Evolutionary conservation across 2,329 filamentous ascomycete species (phyloP).

Genomic region (Geosmithia putterillii): DNA sequence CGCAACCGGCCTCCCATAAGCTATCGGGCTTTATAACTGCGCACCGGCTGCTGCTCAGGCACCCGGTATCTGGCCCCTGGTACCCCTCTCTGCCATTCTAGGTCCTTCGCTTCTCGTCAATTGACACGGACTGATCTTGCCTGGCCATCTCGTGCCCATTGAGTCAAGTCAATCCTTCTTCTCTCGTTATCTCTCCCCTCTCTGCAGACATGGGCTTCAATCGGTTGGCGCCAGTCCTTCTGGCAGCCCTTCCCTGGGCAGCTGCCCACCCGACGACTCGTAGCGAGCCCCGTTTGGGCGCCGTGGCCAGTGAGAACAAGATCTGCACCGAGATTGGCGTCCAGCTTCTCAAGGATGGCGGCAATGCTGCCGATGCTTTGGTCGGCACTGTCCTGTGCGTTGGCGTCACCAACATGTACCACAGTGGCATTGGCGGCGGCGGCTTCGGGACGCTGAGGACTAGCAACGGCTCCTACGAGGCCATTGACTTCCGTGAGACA

Average conservation of each 20-base stretch:
- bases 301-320: conserved; percentile 47
- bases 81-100: background rate
- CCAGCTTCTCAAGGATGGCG: conserved; percentile 42
- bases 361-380: conserved; percentile 55
- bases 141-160: too few relatives aligned
- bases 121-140: background rate
- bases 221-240: background rate
- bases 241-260: background rate
- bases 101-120: background rate
- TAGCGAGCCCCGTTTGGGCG: conserved; percentile 25
- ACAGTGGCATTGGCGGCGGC: conserved; percentile 62
- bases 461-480: conserved; percentile 57
- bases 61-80: background rate
- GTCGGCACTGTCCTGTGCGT: conserved; percentile 54
- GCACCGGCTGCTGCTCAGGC: too few relatives aligned
- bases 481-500: conserved; percentile 75
- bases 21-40: background rate
- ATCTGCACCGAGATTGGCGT: conserved; percentile 49
- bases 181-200: background rate
- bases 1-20: background rate
- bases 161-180: background rate
- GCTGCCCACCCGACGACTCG: background rate
- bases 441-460: conserved; percentile 66
- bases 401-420: conserved; percentile 52
- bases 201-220: background rate